Percentiles rank a stretch among this genome's conserved stretches.
Evolutionary conservation across 495 filamentous ascomycete genomes (phyloP).

Genomic region (Cudoniella acicularis): DNA sequence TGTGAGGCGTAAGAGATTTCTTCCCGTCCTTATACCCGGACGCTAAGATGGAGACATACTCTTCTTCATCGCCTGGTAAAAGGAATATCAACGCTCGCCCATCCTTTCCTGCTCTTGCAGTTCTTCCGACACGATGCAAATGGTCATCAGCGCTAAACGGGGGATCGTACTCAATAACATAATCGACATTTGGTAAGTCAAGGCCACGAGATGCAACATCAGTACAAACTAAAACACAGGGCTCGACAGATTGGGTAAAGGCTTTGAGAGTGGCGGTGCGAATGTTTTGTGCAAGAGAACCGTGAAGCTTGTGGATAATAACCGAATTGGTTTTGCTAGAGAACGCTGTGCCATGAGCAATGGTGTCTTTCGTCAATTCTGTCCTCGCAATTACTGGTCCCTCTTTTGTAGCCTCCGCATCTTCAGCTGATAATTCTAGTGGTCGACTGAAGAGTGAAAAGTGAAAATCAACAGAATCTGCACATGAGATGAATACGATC

Average conservation of each 20-base stretch:
- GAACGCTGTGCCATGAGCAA: slow-evolving; percentile 45
- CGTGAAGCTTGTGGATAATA: slow-evolving; percentile 82
- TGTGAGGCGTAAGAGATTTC: slow-evolving; percentile 36
- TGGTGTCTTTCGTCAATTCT: slow-evolving; percentile 43
- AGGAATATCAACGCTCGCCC: slow-evolving; percentile 90
- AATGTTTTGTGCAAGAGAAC: slow-evolving; percentile 83
- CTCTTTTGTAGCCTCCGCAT: slow-evolving; percentile 6
- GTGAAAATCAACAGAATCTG: slow-evolving; percentile 95
- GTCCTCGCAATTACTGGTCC: slow-evolving; percentile 14
- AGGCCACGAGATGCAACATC: slow-evolving; percentile 93
- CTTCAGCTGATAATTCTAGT: slow-evolving; percentile 25
- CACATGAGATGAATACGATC: slow-evolving; percentile 94
- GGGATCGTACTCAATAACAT: slow-evolving; percentile 92
- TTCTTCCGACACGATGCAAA: slow-evolving; percentile 89
- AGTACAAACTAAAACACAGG: slow-evolving; percentile 83
- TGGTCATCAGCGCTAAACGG: slow-evolving; percentile 89
- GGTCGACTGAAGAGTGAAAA: slow-evolving; percentile 74
- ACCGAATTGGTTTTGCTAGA: slow-evolving; percentile 46
- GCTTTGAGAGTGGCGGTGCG: slow-evolving; percentile 79
- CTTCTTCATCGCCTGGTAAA: slow-evolving; percentile 84
- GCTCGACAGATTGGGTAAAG: slow-evolving; percentile 62
- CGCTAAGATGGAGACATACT: slow-evolving; percentile 70
- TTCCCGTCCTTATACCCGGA: slow-evolving; percentile 26
- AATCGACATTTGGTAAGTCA: slow-evolving; percentile 89
- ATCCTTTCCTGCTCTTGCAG: slow-evolving; percentile 83